phyloP scores from a whole-genome alignment of 495 filamentous ascomycete genomes.

The Aspergillus leporis region DNA sequence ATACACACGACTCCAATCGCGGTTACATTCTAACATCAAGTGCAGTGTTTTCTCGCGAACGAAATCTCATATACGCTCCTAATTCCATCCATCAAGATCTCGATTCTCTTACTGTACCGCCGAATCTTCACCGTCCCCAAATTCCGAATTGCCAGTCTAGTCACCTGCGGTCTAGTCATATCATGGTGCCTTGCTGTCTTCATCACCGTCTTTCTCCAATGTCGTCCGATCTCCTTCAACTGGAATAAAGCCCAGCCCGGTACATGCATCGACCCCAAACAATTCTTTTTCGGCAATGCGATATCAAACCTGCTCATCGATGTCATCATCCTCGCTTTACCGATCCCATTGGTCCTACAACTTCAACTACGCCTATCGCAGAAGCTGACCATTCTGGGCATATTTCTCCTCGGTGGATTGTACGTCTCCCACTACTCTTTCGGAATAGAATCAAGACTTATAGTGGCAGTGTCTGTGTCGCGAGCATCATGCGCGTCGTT shows the following conservation, averaged over 20 bases:
- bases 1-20: background rate
- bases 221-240: constrained; percentile 35
- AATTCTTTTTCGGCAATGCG: constrained; percentile 35
- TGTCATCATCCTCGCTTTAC: constrained; percentile 41
- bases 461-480: background rate
- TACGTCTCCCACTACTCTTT: background rate
- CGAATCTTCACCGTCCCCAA: constrained; percentile 15
- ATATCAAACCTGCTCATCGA: constrained; percentile 37
- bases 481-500: constrained; percentile 6
- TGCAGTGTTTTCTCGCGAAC: constrained; percentile 7
- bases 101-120: constrained; percentile 21
- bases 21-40: background rate
- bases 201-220: constrained; percentile 21
- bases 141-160: constrained; percentile 20
- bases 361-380: background rate
- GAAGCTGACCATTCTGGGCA: constrained; percentile 2
- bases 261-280: constrained; percentile 32
- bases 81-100: constrained; percentile 10
- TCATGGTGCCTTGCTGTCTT: constrained; percentile 20
- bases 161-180: constrained; percentile 17
- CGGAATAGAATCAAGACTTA: background rate
- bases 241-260: constrained; percentile 27
- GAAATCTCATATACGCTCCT: constrained; percentile 3
- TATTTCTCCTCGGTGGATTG: constrained; percentile 6
- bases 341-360: constrained; percentile 22